Conservation (phyloP, 768 basidiomycete species). For the Gymnopilus dilepis region DNA sequence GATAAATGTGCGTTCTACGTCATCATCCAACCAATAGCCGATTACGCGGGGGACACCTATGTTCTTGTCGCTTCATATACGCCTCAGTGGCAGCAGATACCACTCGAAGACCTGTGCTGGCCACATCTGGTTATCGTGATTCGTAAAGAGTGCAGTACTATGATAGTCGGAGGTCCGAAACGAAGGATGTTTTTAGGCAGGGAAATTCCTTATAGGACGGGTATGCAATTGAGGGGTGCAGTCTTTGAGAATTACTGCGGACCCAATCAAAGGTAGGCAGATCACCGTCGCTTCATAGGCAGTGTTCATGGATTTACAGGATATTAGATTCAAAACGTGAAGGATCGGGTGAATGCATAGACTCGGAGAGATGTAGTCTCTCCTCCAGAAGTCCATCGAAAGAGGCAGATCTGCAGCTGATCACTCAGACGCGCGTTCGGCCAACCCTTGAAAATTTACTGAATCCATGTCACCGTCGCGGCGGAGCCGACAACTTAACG, state of each 20-base stretch:
- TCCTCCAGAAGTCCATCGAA: no score
- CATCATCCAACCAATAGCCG: background rate
- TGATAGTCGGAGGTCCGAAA: background rate
- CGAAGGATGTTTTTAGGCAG: background rate
- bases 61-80: background rate
- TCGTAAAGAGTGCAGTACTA: background rate
- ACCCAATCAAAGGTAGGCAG: background rate
- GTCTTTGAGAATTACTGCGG: background rate
- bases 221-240: background rate
- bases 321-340: background rate
- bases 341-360: background rate
- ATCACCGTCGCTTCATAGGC: background rate
- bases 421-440: background rate
- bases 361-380: no score
- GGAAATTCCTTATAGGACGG: background rate
- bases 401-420: background rate
- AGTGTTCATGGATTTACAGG: background rate
- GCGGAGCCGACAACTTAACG: no score
- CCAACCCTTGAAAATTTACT: background rate
- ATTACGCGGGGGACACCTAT: background rate
- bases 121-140: background rate
- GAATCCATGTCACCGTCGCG: no score
- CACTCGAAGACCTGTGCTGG: background rate
- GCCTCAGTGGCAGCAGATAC: background rate
- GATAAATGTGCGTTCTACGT: background rate